phyloP scores from a whole-genome alignment of 306 rosid species.

The Cicer arietinum region DNA sequence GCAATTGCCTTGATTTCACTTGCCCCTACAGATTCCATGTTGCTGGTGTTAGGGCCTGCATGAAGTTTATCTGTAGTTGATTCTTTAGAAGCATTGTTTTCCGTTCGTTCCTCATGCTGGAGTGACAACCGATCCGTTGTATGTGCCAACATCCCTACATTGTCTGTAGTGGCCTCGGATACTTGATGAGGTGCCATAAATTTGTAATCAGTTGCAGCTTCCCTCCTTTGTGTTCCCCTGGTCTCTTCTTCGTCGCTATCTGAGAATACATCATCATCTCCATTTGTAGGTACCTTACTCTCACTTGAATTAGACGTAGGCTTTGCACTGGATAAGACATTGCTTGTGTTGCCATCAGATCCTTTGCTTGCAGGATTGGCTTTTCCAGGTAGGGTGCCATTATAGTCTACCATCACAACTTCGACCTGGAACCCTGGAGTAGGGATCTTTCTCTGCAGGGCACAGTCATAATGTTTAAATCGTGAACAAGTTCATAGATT shows the following conservation, averaged over 20 bases:
- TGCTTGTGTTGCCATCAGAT: slow-evolving; percentile 52
- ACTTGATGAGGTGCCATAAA: slow-evolving; percentile 46
- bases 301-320: slow-evolving; percentile 48
- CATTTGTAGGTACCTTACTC: slow-evolving; percentile 47
- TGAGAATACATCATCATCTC: slow-evolving; percentile 85
- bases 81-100: slow-evolving; percentile 47
- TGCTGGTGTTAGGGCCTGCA: slow-evolving; percentile 42
- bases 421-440: slow-evolving; percentile 87
- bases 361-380: slow-evolving; percentile 54
- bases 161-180: slow-evolving; percentile 50
- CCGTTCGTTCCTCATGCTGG: slow-evolving; percentile 41
- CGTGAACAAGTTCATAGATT: slow-evolving; percentile 21
- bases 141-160: slow-evolving; percentile 45
- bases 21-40: slow-evolving; percentile 50
- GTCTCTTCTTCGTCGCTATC: slow-evolving; percentile 85
- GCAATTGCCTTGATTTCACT: slow-evolving; percentile 86
- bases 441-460: slow-evolving; percentile 82
- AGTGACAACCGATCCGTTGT: slow-evolving; percentile 52
- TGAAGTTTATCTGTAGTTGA: slow-evolving; percentile 41
- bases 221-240: slow-evolving; percentile 39
- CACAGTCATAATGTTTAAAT: slow-evolving; percentile 39
- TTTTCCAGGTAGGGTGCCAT: slow-evolving; percentile 60
- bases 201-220: slow-evolving; percentile 43
- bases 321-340: slow-evolving; percentile 18
- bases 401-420: slow-evolving; percentile 80